A percentile compares a stretch with the other conserved stretches of the same genome.
Conservation (phyloP, 176 grass and related monocot genomes). For the Paspalum notatum region DNA sequence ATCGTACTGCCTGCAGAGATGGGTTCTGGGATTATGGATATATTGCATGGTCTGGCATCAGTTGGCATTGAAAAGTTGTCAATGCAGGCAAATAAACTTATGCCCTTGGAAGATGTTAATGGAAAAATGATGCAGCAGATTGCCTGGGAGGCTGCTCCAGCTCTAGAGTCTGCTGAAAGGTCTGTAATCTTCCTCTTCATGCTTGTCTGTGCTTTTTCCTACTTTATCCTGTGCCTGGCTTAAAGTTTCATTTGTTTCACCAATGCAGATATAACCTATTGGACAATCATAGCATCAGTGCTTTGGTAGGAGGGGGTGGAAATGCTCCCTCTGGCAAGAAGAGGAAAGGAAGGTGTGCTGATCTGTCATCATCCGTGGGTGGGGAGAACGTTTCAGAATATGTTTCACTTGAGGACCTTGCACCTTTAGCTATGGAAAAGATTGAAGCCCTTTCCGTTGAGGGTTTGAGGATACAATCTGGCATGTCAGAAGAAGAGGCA, state of each 20-base stretch:
- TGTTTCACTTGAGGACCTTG: constrained; percentile 92
- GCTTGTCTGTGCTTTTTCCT: constrained; percentile 2
- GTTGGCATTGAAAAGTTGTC: constrained; percentile 93
- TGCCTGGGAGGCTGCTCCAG: constrained; percentile 72
- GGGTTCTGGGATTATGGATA: constrained; percentile 96
- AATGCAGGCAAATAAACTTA: constrained; percentile 91
- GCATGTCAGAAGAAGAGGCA: constrained; percentile 90
- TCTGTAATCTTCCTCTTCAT: constrained; percentile 43
- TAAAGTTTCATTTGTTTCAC: constrained; percentile 32
- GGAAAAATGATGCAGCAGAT: constrained; percentile 91
- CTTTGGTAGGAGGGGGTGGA: constrained; percentile 24
- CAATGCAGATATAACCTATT: constrained; percentile 58
- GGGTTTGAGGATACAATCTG: constrained; percentile 97
- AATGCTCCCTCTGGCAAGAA: constrained; percentile 49
- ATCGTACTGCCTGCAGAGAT: constrained; percentile 98
- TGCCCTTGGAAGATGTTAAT: constrained; percentile 95
- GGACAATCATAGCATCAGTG: constrained; percentile 48
- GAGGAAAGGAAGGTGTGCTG: constrained; percentile 53
- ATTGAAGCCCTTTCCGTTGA: constrained; percentile 94
- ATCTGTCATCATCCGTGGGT: constrained; percentile 51
- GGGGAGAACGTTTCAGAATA: constrained; percentile 66
- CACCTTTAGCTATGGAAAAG: constrained; percentile 98
- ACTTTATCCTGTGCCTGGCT: constrained; percentile 15
- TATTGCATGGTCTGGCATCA: constrained; percentile 81
- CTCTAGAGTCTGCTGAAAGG: constrained; percentile 65